Base-by-base conservation (phyloP, 257 asterid genomes). In the Striga asiatica region DNA sequence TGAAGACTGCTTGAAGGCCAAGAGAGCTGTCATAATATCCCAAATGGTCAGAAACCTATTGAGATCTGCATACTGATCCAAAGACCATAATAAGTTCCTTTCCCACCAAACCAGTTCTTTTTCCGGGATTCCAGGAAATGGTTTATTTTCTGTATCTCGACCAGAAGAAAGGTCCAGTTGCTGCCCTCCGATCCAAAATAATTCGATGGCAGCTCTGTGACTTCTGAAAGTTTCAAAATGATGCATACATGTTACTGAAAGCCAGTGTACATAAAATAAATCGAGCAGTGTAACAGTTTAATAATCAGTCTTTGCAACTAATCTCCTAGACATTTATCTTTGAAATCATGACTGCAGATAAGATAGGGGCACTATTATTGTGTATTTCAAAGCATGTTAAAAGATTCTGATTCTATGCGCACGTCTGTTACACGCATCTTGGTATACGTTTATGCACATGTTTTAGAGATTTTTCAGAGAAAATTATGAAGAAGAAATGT, bases 171-270 rank as follows among this genome's bases (percentile, higher is more conserved):
- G 55, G 74, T 76, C 85, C 71, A 82, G 66, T 60, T 84, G 93
- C 72, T 91, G 95, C 62, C 97, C 97, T 62, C 97, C 98, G 58
- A 84, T 76, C 97, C 95, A 87, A 56, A 80, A 74, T 61, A 77
- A 92, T 60, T 84, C 95, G 17, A 92, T 64, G 24, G 88, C 83
- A 61, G 93, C 88, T 70, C 60, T 88, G 48, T 67, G 80, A 27
- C 80, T 61, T 74, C 97, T 86, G 84, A 16, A 59, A 67, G 54
- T 0, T 49, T 20, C 19, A 56, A 11, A 66, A 53, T 45, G 48
- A 43, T 34, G 39, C 22, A 8, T 35, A 27, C 18, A 16, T 29
- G 45, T 60, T 63, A 66, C 3, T 22, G 45, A n/a, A n/a, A n/a
- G n/a, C n/a, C 25, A 62, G 43, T 35, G 47, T 5, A 27, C 18